These are phyloP conservation scores for Gracilaria caudata DNA, from an alignment of 23 red algal species.

Conservation along the genomic window DNA sequence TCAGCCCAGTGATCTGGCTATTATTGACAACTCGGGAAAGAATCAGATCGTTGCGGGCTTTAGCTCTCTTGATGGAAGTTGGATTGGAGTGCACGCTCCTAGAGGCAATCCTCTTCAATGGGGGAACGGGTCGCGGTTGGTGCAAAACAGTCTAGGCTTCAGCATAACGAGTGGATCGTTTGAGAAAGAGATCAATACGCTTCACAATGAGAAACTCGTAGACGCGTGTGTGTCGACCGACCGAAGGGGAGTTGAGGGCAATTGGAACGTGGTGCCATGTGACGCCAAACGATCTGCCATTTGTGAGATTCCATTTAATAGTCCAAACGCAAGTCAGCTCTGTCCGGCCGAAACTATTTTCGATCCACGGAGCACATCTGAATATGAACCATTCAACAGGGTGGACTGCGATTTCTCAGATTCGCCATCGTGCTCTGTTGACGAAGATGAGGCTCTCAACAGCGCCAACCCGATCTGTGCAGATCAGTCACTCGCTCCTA, in stretches of 20 bases:
- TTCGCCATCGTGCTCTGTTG: constrained; percentile 11
- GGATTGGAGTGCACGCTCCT: constrained; percentile 15
- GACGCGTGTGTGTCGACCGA: constrained; percentile 29
- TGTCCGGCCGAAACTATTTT: not conserved
- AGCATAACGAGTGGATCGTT: not conserved
- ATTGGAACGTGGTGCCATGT: constrained; percentile 36
- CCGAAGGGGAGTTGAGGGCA: constrained; percentile 7
- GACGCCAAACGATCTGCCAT: constrained; percentile 18
- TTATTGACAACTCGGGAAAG: constrained; percentile 13
- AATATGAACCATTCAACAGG: constrained; percentile 27
- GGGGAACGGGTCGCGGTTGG: not conserved
- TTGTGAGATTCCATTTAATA: not conserved
- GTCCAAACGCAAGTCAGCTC: not conserved
- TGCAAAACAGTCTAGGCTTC: constrained; percentile 9
- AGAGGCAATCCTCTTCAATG: not conserved
- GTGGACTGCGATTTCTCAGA: constrained; percentile 11
- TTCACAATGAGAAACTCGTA: constrained; percentile 16
- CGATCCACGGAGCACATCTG: not conserved
- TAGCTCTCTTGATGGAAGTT: constrained; percentile 24
- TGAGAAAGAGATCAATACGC: constrained; percentile 7
- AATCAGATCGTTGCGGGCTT: constrained; percentile 9
- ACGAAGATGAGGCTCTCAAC: not conserved
- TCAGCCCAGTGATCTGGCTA: constrained; percentile 14
- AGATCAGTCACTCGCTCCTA: not conserved
- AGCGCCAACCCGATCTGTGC: constrained; percentile 18